Percentiles rank a stretch among this genome's conserved stretches.
Conservation (phyloP, 2,329 filamentous ascomycete genomes). For the Colletotrichum costaricense region DNA sequence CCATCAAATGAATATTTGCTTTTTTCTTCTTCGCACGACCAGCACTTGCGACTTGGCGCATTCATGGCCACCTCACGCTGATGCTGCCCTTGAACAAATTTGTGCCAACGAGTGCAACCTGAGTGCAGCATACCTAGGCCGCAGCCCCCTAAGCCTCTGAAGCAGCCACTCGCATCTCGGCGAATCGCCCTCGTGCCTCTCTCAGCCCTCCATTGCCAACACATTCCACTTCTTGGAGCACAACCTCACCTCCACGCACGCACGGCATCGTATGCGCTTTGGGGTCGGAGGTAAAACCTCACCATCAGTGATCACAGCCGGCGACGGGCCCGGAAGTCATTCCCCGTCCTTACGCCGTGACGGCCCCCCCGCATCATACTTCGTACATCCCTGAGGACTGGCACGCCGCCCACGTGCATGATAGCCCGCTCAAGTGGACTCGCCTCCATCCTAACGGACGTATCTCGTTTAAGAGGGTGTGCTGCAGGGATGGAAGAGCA, state of each 20-base stretch:
- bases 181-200: not conserved
- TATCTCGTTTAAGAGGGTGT: constrained; percentile 11
- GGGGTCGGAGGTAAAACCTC: not conserved
- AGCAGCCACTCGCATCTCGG: not conserved
- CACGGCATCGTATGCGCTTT: not conserved
- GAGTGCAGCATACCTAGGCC: not conserved
- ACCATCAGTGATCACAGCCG: not conserved
- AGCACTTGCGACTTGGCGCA: not conserved
- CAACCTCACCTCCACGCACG: not conserved
- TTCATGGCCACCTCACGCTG: not conserved
- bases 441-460: constrained; percentile 14
- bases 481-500: constrained; percentile 8
- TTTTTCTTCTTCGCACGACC: constrained; percentile 17
- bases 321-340: not conserved
- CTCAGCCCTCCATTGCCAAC: not conserved
- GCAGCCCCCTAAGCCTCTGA: not conserved
- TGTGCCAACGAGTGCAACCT: not conserved
- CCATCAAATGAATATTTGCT: constrained; percentile 8
- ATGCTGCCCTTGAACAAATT: no score
- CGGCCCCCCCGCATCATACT: not conserved
- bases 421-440: constrained; percentile 3
- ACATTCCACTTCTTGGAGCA: not conserved
- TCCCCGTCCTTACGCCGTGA: not conserved
- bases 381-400: not conserved
- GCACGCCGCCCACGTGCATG: constrained; percentile 21